Evolutionary conservation across 305 asterid genomes (phyloP).

Genomic region (Lippia alba): DNA sequence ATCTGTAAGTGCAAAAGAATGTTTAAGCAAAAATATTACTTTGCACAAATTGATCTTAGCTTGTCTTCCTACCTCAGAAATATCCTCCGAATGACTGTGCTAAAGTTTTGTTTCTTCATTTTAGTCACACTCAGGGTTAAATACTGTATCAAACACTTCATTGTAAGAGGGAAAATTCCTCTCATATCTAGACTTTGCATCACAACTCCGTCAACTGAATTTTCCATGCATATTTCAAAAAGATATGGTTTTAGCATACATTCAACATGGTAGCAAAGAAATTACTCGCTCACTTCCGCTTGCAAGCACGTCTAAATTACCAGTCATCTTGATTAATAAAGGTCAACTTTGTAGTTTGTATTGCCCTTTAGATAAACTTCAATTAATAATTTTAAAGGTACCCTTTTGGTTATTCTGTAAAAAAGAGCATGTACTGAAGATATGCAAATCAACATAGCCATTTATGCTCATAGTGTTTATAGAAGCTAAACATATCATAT

Average conservation of each 20-base stretch:
- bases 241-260: neutral
- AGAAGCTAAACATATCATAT: neutral
- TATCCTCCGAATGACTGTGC: neutral
- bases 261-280: neutral
- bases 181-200: neutral
- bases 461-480: neutral
- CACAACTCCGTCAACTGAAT: neutral
- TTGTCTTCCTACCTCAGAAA: slow-evolving; percentile 8
- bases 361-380: neutral
- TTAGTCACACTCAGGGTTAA: neutral
- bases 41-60: neutral
- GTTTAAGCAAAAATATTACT: slow-evolving; percentile 8
- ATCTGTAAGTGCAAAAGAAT: slow-evolving; percentile 2
- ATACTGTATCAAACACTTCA: no score
- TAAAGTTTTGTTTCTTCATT: neutral
- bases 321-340: neutral
- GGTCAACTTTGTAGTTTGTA: neutral
- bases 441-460: neutral
- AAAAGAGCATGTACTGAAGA: no score
- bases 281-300: neutral
- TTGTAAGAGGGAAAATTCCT: no score
- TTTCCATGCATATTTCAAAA: neutral
- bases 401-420: neutral
- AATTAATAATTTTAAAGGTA: neutral
- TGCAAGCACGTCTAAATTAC: neutral